A percentile compares a stretch with the other conserved stretches of the same genome.
phyloP scores from a whole-genome alignment of 148 eudicot species.

The Salicornia ramosissima region DNA sequence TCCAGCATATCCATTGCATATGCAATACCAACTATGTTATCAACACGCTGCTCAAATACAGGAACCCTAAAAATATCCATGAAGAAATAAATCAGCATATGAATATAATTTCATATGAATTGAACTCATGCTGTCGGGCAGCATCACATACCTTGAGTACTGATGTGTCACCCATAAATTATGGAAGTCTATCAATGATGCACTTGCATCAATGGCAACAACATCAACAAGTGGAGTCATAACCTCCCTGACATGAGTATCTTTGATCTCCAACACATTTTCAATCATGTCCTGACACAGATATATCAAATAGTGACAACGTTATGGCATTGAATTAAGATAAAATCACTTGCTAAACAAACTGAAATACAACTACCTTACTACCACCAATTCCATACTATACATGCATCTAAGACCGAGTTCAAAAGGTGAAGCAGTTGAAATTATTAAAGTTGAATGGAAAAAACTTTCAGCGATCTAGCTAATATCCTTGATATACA shows the following conservation, averaged over 20 bases:
- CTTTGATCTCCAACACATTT: constrained; percentile 96
- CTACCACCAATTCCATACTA: background rate
- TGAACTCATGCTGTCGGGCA: constrained; percentile 1
- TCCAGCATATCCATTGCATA: constrained; percentile 99
- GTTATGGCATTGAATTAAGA: background rate
- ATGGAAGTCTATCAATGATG: constrained; percentile 89
- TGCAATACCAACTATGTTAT: constrained; percentile 94
- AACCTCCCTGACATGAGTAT: constrained; percentile 95
- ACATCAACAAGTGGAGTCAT: constrained; percentile 99
- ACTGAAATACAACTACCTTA: background rate
- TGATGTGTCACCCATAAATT: constrained; percentile 88
- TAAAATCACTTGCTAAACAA: background rate
- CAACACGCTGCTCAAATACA: constrained; percentile 93
- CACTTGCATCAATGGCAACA: constrained; percentile 94
- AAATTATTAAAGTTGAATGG: background rate
- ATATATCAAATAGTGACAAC: constrained; percentile 4
- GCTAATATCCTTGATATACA: no score
- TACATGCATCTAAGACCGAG: background rate
- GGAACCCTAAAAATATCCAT: constrained; percentile 59
- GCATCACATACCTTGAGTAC: constrained; percentile 67
- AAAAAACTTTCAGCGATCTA: background rate
- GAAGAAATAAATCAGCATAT: constrained; percentile 11
- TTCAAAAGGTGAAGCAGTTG: background rate
- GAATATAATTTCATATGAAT: constrained; percentile 6
- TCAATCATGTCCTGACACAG: constrained; percentile 93